These are phyloP conservation scores for Trypanosoma cruzi DNA, from an alignment of 208 protist species.

Conservation along the genomic window DNA sequence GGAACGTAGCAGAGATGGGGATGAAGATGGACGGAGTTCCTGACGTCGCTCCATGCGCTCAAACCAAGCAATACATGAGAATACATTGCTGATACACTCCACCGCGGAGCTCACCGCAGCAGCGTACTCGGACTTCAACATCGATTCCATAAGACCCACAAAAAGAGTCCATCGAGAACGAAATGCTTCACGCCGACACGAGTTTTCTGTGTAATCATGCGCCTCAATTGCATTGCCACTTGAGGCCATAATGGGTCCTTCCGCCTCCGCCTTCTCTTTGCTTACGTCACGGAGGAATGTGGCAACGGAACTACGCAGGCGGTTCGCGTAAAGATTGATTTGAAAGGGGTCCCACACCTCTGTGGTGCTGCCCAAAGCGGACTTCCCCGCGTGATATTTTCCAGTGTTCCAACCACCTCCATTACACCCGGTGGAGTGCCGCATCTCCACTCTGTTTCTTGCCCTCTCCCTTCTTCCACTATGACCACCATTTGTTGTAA, in stretches of 20 bases:
- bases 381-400: neutral
- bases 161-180: constrained; percentile 44
- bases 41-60: constrained; percentile 20
- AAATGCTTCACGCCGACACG: constrained; percentile 35
- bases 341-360: constrained; percentile 23
- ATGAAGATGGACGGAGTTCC: neutral
- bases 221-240: neutral
- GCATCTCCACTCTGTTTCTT: neutral
- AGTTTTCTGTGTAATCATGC: constrained; percentile 13
- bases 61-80: constrained; percentile 46
- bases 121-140: constrained; percentile 48
- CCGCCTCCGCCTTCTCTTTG: neutral
- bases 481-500: neutral
- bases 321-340: constrained; percentile 29
- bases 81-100: constrained; percentile 40
- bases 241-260: neutral
- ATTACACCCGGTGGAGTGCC: neutral
- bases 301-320: constrained; percentile 12
- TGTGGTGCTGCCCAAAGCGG: neutral
- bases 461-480: neutral
- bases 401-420: neutral
- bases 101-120: constrained; percentile 54
- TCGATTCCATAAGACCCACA: constrained; percentile 40
- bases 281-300: constrained; percentile 20
- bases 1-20: constrained; percentile 34